Percentiles rank a stretch among this genome's conserved stretches.
Conservation (phyloP, 1,139 yeast species). For the Hansenula lynferdii region DNA sequence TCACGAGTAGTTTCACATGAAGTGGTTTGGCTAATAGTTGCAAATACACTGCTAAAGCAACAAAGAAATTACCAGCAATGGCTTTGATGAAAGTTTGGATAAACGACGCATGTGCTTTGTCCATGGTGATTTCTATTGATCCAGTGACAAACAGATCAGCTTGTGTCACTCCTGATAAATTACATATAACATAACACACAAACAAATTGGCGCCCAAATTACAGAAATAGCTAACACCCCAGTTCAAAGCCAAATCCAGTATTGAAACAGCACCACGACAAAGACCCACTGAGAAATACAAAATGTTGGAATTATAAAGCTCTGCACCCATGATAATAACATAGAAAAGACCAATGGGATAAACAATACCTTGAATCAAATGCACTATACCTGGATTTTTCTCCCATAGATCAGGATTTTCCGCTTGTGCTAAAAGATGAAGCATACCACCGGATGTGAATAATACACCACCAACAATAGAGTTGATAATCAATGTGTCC, state of each 20-base stretch:
- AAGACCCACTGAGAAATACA: conserved; percentile 64
- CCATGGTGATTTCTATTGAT: conserved; percentile 40
- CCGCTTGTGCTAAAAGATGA: conserved; percentile 49
- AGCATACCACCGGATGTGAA: conserved; percentile 76
- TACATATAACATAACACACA: conserved; percentile 58
- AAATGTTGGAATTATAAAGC: conserved; percentile 64
- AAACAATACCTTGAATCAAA: conserved; percentile 50
- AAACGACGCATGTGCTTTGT: conserved; percentile 45
- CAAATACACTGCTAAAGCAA: conserved; percentile 66
- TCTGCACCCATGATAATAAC: conserved; percentile 74
- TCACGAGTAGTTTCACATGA: conserved; percentile 67
- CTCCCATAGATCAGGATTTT: conserved; percentile 36
- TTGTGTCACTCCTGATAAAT: conserved; percentile 45
- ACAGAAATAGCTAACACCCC: conserved; percentile 65
- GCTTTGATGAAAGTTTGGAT: conserved; percentile 59
- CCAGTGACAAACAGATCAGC: conserved; percentile 38
- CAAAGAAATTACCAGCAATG: conserved; percentile 73
- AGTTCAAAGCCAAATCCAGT: conserved; percentile 56
- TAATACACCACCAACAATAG: conserved; percentile 65
- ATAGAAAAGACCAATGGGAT: conserved; percentile 66
- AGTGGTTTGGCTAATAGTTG: conserved; percentile 75
- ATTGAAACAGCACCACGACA: conserved; percentile 65
- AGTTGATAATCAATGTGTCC: conserved; percentile 53
- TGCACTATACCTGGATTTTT: conserved; percentile 50
- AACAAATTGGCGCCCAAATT: conserved; percentile 62